phyloP scores from a whole-genome alignment of 116 monocot species.

The Trichopus zeylanicus region DNA sequence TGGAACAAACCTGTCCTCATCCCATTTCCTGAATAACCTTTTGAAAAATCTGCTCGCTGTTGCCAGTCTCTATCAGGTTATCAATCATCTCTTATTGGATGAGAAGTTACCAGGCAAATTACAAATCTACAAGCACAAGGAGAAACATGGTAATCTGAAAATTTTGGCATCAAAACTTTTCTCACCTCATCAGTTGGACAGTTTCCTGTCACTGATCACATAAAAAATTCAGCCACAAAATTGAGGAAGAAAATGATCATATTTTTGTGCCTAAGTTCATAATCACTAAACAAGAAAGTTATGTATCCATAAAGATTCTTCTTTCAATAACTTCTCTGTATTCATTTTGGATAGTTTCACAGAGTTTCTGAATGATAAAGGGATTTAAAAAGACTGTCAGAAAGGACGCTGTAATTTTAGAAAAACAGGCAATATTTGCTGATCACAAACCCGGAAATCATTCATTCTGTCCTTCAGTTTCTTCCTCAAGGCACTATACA shows the following conservation, averaged over 20 bases:
- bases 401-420: not conserved
- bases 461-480: conserved; percentile 43
- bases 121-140: not conserved
- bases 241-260: not conserved
- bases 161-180: not conserved
- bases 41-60: conserved; percentile 14
- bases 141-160: not conserved
- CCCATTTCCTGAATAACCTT: conserved; percentile 54
- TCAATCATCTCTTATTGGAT: conserved; percentile 51
- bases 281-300: not conserved
- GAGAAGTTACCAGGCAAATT: no score
- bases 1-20: conserved; percentile 41
- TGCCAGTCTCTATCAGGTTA: not conserved
- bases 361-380: conserved; percentile 19
- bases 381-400: not conserved
- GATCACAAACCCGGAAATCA: conserved; percentile 40
- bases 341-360: conserved; percentile 46
- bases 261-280: no score
- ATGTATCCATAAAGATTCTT: conserved; percentile 38
- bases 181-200: conserved; percentile 44
- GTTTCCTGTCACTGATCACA: conserved; percentile 38
- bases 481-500: conserved; percentile 45
- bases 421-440: not conserved
- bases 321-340: conserved; percentile 50
- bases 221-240: not conserved